phyloP scores from a whole-genome alignment of 2,329 filamentous ascomycete genomes.

The Trichoderma semiorbis region DNA sequence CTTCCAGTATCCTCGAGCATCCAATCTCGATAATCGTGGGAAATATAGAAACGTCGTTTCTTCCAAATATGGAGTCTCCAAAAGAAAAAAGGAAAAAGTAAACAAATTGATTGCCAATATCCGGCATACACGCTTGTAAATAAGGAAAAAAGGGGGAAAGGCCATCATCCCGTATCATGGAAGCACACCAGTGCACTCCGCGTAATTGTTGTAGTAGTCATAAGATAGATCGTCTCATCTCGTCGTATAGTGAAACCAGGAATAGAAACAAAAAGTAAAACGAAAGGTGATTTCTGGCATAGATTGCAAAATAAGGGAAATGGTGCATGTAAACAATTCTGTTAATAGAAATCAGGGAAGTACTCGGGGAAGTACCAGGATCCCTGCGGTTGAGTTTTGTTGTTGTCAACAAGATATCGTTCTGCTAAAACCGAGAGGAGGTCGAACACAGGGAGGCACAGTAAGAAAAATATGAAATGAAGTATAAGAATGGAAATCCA shows the following conservation, averaged over 20 bases:
- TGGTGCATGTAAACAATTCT: constrained; percentile 18
- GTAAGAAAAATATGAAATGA: constrained; percentile 15
- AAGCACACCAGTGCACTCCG: constrained; percentile 24
- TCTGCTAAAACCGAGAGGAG: background rate
- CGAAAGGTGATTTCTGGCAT: constrained; percentile 14
- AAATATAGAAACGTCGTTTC: background rate
- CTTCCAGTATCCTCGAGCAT: background rate
- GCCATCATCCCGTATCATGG: constrained; percentile 27
- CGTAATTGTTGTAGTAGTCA: constrained; percentile 31
- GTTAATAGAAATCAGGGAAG: constrained; percentile 23
- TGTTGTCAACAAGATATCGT: constrained; percentile 1
- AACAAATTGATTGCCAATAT: constrained; percentile 22
- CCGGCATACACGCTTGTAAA: constrained; percentile 20
- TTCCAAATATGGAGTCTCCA: constrained; percentile 4
- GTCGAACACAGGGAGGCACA: background rate
- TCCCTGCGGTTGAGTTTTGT: constrained; percentile 4
- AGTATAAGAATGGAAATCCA: constrained; percentile 15
- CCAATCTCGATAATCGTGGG: background rate
- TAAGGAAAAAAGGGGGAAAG: background rate
- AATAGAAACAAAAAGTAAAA: constrained; percentile 22
- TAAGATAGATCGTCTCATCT: constrained; percentile 34
- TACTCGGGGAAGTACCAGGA: background rate
- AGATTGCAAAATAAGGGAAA: constrained; percentile 14
- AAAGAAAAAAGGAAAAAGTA: constrained; percentile 19
- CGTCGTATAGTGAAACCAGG: constrained; percentile 28